A percentile compares a stretch with the other conserved stretches of the same genome.
Evolutionary conservation across 176 grass and related monocot genomes (phyloP).

Genomic region (Cenchrus fungigraminus): DNA sequence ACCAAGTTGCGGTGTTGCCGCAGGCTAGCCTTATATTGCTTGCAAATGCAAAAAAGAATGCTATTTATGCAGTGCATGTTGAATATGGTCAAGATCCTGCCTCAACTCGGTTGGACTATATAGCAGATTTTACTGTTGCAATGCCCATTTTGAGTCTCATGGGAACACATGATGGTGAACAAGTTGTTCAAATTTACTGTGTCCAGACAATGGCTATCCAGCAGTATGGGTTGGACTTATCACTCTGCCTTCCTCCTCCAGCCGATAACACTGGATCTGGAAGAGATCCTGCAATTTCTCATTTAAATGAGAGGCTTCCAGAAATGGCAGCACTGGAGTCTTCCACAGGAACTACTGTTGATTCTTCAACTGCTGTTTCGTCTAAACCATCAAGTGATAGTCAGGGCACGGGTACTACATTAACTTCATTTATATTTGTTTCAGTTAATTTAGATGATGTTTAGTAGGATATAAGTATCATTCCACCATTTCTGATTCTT

Average conservation of each 20-base stretch:
- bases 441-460: constrained; percentile 40
- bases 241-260: constrained; percentile 79
- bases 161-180: constrained; percentile 74
- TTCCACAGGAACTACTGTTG: constrained; percentile 31
- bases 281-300: constrained; percentile 62
- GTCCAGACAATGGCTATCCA: constrained; percentile 98
- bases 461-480: constrained; percentile 44
- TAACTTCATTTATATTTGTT: constrained; percentile 27
- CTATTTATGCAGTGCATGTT: constrained; percentile 95
- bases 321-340: constrained; percentile 38
- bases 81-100: constrained; percentile 73
- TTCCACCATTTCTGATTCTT: constrained; percentile 50
- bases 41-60: constrained; percentile 98
- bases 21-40: constrained; percentile 93
- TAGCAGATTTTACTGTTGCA: constrained; percentile 94
- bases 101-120: constrained; percentile 82
- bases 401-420: constrained; percentile 34
- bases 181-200: constrained; percentile 90
- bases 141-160: constrained; percentile 98
- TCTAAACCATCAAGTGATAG: constrained; percentile 40
- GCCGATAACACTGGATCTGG: constrained; percentile 44
- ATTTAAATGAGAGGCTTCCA: constrained; percentile 44
- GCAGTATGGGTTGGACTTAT: constrained; percentile 86
- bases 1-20: constrained; percentile 86
- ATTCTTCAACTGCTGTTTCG: constrained; percentile 36